Evolutionary conservation across 805 yeast species (phyloP).

Genomic region (Kuraishia piskuri): DNA sequence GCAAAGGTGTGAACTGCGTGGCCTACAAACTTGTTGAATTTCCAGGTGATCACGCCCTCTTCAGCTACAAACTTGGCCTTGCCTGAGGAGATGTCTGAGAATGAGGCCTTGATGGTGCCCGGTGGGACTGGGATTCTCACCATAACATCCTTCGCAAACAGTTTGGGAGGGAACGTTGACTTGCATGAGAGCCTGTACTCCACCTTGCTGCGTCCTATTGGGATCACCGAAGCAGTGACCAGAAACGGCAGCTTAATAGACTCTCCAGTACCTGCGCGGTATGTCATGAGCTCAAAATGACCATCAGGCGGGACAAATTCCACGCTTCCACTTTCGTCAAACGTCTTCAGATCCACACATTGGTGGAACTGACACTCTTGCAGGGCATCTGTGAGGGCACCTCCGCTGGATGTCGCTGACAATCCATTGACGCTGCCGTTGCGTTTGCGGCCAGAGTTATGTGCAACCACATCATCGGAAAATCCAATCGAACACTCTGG

Average conservation of each 20-base stretch:
- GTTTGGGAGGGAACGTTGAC: slow-evolving; percentile 50
- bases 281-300: slow-evolving; percentile 73
- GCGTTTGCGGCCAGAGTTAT: slow-evolving; percentile 1
- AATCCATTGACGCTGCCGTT: slow-evolving; percentile 4
- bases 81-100: slow-evolving; percentile 43
- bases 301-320: slow-evolving; percentile 86
- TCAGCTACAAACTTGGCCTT: slow-evolving; percentile 62
- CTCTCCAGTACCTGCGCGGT: slow-evolving; percentile 37
- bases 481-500: slow-evolving; percentile 80
- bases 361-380: slow-evolving; percentile 84
- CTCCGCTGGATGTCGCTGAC: slow-evolving; percentile 19
- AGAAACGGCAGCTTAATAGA: slow-evolving; percentile 65
- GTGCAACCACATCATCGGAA: slow-evolving; percentile 18
- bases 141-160: slow-evolving; percentile 54
- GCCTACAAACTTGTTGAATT: slow-evolving; percentile 59
- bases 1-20: slow-evolving; percentile 48
- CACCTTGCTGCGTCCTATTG: slow-evolving; percentile 31
- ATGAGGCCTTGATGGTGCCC: slow-evolving; percentile 39
- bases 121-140: slow-evolving; percentile 66
- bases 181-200: slow-evolving; percentile 54
- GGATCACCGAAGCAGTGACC: slow-evolving; percentile 46
- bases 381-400: slow-evolving; percentile 34
- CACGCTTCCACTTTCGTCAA: slow-evolving; percentile 56
- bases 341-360: slow-evolving; percentile 67
- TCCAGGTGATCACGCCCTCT: slow-evolving; percentile 62